These are phyloP conservation scores for Cytospora paraplurivora DNA, from an alignment of 2,329 filamentous ascomycete species.

Conservation along the genomic window DNA sequence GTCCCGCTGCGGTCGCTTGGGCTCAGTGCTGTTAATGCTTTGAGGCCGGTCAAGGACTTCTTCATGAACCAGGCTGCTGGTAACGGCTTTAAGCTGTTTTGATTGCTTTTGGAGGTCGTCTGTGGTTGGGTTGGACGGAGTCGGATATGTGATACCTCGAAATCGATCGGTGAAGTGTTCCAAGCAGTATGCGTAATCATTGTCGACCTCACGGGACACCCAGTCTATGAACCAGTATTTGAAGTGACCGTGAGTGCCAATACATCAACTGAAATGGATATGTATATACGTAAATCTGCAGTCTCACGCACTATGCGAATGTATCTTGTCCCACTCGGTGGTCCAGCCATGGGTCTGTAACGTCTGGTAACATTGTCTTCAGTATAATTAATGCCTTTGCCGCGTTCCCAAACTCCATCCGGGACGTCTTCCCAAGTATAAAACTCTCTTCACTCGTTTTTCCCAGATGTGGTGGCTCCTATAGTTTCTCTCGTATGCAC, in stretches of 20 bases:
- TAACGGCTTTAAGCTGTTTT: slow-evolving; percentile 51
- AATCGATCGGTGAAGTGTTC: background rate
- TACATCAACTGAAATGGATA: background rate
- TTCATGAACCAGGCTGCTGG: slow-evolving; percentile 77
- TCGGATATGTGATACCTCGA: background rate
- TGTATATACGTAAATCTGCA: too few relatives aligned
- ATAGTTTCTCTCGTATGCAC: too few relatives aligned
- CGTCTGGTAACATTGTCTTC: background rate
- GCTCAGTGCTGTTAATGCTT: slow-evolving; percentile 71
- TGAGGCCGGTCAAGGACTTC: slow-evolving; percentile 77
- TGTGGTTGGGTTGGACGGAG: background rate
- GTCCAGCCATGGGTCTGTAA: background rate
- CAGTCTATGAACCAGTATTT: background rate
- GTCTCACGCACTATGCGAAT: too few relatives aligned
- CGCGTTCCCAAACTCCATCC: background rate
- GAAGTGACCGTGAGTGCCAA: background rate
- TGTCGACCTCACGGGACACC: background rate
- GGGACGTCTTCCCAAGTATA: too few relatives aligned
- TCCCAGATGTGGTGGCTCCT: too few relatives aligned
- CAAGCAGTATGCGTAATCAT: background rate
- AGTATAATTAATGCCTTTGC: background rate
- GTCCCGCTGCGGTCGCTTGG: slow-evolving; percentile 79
- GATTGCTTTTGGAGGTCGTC: background rate
- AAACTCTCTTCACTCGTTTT: too few relatives aligned
- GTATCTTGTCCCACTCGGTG: too few relatives aligned